phyloP scores from a whole-genome alignment of 257 asterid species.

The Nicotiana otophora region DNA sequence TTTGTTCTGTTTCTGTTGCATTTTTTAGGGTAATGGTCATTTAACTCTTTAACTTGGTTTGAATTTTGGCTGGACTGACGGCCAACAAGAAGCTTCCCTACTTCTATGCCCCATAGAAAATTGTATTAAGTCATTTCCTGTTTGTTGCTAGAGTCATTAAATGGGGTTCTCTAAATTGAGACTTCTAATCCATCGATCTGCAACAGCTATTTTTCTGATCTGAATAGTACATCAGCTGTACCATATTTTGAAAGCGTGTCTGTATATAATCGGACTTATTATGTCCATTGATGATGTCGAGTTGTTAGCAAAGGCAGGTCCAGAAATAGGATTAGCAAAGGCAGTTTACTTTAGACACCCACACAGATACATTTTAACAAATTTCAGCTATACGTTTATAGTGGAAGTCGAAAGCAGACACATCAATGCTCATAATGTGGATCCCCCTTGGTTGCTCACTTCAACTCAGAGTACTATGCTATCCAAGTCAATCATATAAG shows the following conservation, averaged over 20 bases:
- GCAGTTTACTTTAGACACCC: background rate
- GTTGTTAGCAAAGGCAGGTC: background rate
- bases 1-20: background rate
- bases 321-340: background rate
- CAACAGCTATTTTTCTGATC: background rate
- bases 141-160: background rate
- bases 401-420: background rate
- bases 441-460: background rate
- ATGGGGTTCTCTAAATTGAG: background rate
- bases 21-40: background rate
- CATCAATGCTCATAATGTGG: background rate
- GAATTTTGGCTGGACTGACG: background rate
- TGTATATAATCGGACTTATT: background rate
- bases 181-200: background rate
- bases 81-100: background rate
- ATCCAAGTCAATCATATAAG: background rate
- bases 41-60: background rate
- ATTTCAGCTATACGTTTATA: background rate
- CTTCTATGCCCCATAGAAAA: background rate
- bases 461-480: background rate
- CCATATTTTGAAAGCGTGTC: background rate
- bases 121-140: background rate
- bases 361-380: background rate
- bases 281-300: background rate
- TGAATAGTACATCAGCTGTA: background rate